phyloP scores from a whole-genome alignment of 768 basidiomycete species.

The Termitomyces sp. region DNA sequence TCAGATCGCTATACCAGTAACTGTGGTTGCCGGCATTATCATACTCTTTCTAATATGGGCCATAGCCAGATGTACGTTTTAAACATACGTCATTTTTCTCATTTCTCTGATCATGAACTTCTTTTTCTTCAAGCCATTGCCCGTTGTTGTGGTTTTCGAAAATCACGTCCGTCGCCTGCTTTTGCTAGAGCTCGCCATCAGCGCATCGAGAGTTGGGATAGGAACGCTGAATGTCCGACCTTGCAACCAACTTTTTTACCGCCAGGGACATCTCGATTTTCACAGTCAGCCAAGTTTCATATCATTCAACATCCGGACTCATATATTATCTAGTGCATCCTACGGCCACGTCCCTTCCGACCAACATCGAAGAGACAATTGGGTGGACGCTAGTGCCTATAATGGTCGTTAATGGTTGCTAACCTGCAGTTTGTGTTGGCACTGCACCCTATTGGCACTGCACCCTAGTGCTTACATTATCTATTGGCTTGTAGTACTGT shows the following conservation, averaged over 20 bases:
- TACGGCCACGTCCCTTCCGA: slow-evolving; percentile 24
- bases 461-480: background rate
- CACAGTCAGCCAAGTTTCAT: slow-evolving; percentile 11
- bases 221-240: slow-evolving; percentile 13
- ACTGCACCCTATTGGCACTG: too few species aligned
- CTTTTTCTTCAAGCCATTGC: slow-evolving; percentile 22
- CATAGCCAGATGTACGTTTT: slow-evolving; percentile 36
- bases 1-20: slow-evolving; percentile 75
- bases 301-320: background rate
- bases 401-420: slow-evolving; percentile 25
- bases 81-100: background rate
- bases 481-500: background rate
- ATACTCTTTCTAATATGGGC: slow-evolving; percentile 52
- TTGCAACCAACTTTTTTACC: slow-evolving; percentile 11
- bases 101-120: background rate
- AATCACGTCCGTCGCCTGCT: slow-evolving; percentile 6
- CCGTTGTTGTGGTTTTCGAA: slow-evolving; percentile 27
- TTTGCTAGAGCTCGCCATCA: slow-evolving; percentile 11
- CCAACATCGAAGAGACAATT: slow-evolving; percentile 26
- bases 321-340: background rate
- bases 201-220: slow-evolving; percentile 17
- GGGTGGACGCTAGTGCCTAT: slow-evolving; percentile 42
- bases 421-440: background rate
- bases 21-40: slow-evolving; percentile 62
- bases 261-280: slow-evolving; percentile 9